Conservation (phyloP, 208 protist species). For the Trichomonas vaginalis region DNA sequence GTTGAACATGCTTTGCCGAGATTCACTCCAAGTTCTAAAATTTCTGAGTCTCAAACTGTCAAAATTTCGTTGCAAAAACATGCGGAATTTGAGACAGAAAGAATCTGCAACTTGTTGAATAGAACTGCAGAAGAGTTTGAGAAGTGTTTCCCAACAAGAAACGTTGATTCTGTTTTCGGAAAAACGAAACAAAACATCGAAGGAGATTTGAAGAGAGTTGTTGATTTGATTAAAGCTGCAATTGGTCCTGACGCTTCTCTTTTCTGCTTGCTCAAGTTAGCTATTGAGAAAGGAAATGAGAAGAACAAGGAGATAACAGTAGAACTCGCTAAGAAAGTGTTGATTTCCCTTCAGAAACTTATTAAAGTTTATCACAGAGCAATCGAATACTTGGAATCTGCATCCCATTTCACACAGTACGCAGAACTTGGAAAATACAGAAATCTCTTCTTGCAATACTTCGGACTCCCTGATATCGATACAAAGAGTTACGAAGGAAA, state of each 20-base stretch:
- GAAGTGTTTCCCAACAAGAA: neutral
- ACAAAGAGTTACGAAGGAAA: slow-evolving; percentile 6
- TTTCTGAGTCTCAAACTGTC: neutral
- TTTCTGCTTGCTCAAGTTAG: neutral
- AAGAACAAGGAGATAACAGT: neutral
- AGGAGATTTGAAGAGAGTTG: neutral
- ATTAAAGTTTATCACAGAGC: neutral
- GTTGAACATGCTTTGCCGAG: neutral
- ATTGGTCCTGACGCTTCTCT: neutral
- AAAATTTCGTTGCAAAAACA: neutral
- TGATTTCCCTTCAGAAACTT: neutral
- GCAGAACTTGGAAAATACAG: neutral
- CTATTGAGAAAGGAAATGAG: neutral
- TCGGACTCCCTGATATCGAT: neutral
- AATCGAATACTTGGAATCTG: neutral
- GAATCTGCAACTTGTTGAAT: neutral
- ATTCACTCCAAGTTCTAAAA: neutral
- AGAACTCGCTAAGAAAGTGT: neutral
- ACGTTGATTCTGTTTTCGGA: neutral
- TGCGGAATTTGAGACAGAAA: neutral
- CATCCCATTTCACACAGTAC: neutral
- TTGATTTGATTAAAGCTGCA: neutral
- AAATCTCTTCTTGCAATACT: neutral
- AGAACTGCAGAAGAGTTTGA: neutral
- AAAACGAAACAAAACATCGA: neutral